These are phyloP conservation scores for Suillus subluteus DNA, from an alignment of 768 basidiomycete genomes.

Conservation along the genomic window DNA sequence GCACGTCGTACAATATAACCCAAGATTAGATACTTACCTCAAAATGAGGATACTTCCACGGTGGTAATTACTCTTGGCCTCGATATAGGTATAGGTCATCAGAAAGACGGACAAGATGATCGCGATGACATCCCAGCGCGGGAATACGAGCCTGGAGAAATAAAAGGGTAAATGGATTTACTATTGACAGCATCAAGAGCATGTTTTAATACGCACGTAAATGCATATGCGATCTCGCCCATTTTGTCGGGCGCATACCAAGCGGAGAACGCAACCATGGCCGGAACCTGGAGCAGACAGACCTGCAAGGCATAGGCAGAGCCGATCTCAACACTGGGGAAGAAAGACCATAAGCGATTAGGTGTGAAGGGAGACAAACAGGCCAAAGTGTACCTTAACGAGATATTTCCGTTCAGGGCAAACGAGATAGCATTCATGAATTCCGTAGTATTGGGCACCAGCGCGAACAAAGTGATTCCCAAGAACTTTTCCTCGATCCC, in stretches of 20 bases:
- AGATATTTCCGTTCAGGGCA: slow-evolving; percentile 95
- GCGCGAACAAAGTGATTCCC: slow-evolving; percentile 93
- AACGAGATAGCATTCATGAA: slow-evolving; percentile 99
- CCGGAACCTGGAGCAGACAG: slow-evolving; percentile 95
- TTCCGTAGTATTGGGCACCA: slow-evolving; percentile 98
- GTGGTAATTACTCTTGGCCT: slow-evolving; percentile 98
- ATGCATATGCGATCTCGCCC: slow-evolving; percentile 86
- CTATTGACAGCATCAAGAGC: neutral
- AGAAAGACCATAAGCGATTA: slow-evolving; percentile 10
- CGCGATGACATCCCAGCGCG: slow-evolving; percentile 95
- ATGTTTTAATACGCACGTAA: slow-evolving; percentile 69
- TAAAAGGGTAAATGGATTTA: slow-evolving; percentile 14
- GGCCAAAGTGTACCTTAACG: slow-evolving; percentile 70
- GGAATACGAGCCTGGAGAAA: slow-evolving; percentile 83
- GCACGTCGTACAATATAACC: slow-evolving; percentile 7
- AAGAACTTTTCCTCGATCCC: slow-evolving; percentile 98
- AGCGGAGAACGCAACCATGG: slow-evolving; percentile 98
- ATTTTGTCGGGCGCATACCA: slow-evolving; percentile 88
- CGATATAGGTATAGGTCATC: slow-evolving; percentile 98
- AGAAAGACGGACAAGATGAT: slow-evolving; percentile 96
- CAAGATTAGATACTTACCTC: slow-evolving; percentile 54
- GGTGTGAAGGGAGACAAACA: neutral
- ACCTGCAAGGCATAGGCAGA: slow-evolving; percentile 99
- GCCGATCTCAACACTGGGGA: slow-evolving; percentile 93
- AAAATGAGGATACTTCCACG: slow-evolving; percentile 94